Base-by-base conservation (phyloP, 1,139 yeast genomes). In the Saccharomyces hybrid region DNA sequence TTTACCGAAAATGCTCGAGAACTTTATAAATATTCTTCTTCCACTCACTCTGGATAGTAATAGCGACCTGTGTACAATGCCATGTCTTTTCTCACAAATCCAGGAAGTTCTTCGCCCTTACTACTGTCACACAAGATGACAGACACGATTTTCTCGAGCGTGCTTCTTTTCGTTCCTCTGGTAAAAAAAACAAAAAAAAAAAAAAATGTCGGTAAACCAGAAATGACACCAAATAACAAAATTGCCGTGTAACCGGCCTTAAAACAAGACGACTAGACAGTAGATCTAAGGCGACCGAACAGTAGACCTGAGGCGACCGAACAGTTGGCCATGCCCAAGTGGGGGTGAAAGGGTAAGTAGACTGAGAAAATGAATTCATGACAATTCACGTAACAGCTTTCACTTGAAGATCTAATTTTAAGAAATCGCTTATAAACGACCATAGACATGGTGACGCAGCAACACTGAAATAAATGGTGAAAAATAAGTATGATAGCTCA, bases 201-300 rank as follows among this genome's bases (percentile, higher is more conserved):
- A 85, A 80, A 75, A 54, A 80, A 70, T 0, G 85, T 78, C 84
- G 84, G 80, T 2, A 77, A 52, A 38, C 75, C 73, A 61, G 82
- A 76, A 14, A 78, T 70, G 48, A 75, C 74, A 2, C 82, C 83
- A 59, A 78, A 71, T 46, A 77, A 61, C 14, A 85, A 80, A 31
- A 84, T 78, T 55, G 77, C 81, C 1, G 75, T 67, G 64, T 74
- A 82, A 51, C 86, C 86, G 51, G 74, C 77, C 51, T 70, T 71
- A 61, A 71, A 82, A 51, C 76, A 66, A 26, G 86, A 86, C 1
- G 80, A 74, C 41, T 81, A 82, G 6, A 24, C 26, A 24, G 26
- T 24, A 24, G 21, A 21, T 4, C 21, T 21, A 21, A 21, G 6
- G 6, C 6, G 26, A 24, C 26, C 1, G 6, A 24, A 24, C 26